Evolutionary conservation across 108 stramenopile genomes (phyloP).

Genomic region (Nitzschia sp.): DNA sequence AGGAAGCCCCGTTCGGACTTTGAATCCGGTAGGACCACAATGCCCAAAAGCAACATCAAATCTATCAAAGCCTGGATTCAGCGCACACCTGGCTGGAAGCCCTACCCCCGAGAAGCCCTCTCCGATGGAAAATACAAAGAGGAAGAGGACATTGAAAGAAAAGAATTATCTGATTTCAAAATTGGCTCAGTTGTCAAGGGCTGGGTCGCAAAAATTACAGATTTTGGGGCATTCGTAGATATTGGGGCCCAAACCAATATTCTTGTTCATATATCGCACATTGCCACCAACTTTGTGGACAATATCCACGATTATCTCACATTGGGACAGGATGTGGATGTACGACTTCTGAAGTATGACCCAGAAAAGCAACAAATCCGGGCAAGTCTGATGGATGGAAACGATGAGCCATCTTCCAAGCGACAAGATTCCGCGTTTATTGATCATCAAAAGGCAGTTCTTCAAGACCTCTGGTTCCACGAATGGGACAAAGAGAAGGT

Average conservation of each 20-base stretch:
- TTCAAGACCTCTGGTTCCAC: conserved; percentile 8
- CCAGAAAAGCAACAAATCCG: conserved; percentile 83
- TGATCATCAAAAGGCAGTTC: no score
- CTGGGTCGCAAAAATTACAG: conserved; percentile 82
- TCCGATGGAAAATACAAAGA: conserved; percentile 32
- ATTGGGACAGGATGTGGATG: conserved; percentile 82
- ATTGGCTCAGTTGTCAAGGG: conserved; percentile 82
- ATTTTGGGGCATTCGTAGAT: conserved; percentile 95
- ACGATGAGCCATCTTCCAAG: not conserved
- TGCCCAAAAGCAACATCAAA: no score
- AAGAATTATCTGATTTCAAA: conserved; percentile 71
- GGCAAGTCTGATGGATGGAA: no score
- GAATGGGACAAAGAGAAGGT: conserved; percentile 77
- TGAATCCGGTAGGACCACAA: no score
- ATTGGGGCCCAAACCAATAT: conserved; percentile 91
- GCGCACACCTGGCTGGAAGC: no score
- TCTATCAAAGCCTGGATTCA: no score
- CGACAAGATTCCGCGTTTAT: not conserved
- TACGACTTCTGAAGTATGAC: conserved; percentile 85
- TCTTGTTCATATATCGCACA: conserved; percentile 92
- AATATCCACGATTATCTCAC: conserved; percentile 81
- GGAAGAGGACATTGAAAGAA: conserved; percentile 64
- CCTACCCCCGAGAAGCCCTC: no score
- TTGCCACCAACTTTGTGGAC: conserved; percentile 83
- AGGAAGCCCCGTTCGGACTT: no score